Conservation (phyloP, 805 yeast genomes). For the Brettanomyces naardenensis region DNA sequence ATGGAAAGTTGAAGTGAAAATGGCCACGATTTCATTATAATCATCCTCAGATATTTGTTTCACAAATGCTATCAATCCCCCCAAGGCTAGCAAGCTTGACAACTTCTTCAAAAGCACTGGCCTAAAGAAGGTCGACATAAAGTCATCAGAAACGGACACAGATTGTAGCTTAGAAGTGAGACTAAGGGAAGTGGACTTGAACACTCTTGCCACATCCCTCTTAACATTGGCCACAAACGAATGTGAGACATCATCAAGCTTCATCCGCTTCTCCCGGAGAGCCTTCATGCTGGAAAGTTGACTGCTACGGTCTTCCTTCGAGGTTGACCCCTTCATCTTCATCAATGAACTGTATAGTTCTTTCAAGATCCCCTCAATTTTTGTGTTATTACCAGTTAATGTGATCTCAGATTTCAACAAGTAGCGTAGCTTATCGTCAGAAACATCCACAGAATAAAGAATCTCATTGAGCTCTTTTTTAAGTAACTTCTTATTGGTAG, state of each 20-base stretch:
- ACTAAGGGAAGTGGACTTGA: conserved; percentile 21
- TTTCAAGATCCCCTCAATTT: conserved; percentile 46
- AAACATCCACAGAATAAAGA: conserved; percentile 61
- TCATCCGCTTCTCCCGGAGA: conserved; percentile 52
- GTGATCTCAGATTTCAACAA: conserved; percentile 43
- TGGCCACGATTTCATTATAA: conserved; percentile 34
- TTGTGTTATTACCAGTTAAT: conserved; percentile 32
- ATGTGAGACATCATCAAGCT: conserved; percentile 48
- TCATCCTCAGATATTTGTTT: conserved; percentile 46
- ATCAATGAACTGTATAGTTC: conserved; percentile 56
- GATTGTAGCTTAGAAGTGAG: conserved; percentile 24
- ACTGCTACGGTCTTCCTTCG: conserved; percentile 29
- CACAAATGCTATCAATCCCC: conserved; percentile 48
- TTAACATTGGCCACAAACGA: conserved; percentile 42
- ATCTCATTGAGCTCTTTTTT: conserved; percentile 65
- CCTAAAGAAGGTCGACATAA: conserved; percentile 9
- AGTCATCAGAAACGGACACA: conserved; percentile 4
- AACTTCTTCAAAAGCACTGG: conserved; percentile 21
- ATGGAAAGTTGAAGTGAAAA: conserved; percentile 28
- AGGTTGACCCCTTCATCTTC: conserved; percentile 44
- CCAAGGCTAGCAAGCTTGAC: conserved; percentile 33
- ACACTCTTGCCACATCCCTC: conserved; percentile 18
- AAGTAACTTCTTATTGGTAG: conserved; percentile 71
- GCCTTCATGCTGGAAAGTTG: conserved; percentile 63
- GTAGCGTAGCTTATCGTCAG: conserved; percentile 41